A percentile compares a stretch with the other conserved stretches of the same genome.
Conservation (phyloP, 1,284 basidiomycete genomes). For the Rugosomyces carneus region DNA sequence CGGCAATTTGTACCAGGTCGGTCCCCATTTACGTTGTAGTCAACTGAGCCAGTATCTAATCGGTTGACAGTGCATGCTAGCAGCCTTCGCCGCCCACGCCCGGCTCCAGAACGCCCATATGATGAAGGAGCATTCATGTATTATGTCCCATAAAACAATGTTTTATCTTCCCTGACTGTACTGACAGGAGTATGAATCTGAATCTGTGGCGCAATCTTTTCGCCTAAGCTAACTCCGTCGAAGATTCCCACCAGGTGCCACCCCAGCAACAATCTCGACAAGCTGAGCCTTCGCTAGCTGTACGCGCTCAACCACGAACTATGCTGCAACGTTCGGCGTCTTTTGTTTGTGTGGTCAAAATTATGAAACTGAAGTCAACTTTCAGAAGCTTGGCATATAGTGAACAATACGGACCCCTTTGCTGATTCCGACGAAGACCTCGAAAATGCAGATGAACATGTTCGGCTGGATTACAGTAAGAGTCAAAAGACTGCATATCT, state of each 20-base stretch:
- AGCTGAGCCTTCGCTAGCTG: not conserved
- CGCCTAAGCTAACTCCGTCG: not conserved
- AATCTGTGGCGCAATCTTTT: not conserved
- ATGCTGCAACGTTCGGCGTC: conserved; percentile 36
- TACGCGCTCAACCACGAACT: conserved; percentile 27
- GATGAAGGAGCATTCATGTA: conserved; percentile 36
- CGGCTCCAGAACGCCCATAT: conserved; percentile 20
- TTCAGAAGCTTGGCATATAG: conserved; percentile 66
- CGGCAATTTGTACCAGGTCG: conserved; percentile 38
- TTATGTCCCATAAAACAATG: conserved; percentile 32
- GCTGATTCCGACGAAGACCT: conserved; percentile 58
- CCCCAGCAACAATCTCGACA: conserved; percentile 7
- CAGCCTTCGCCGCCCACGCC: conserved; percentile 17
- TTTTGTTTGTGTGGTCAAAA: conserved; percentile 5
- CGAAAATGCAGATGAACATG: conserved; percentile 57
- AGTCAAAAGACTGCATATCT: not conserved
- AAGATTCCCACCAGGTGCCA: conserved; percentile 9
- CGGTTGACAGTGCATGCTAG: conserved; percentile 13
- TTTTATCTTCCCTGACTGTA: conserved; percentile 1
- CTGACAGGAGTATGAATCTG: conserved; percentile 9
- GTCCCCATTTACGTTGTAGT: conserved; percentile 1
- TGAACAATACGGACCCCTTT: conserved; percentile 56
- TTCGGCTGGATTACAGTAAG: conserved; percentile 57
- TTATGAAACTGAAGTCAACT: conserved; percentile 7
- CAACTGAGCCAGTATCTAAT: not conserved